Evolutionary conservation across 805 yeast species (phyloP).

Genomic region (Starmerella kuoi): DNA sequence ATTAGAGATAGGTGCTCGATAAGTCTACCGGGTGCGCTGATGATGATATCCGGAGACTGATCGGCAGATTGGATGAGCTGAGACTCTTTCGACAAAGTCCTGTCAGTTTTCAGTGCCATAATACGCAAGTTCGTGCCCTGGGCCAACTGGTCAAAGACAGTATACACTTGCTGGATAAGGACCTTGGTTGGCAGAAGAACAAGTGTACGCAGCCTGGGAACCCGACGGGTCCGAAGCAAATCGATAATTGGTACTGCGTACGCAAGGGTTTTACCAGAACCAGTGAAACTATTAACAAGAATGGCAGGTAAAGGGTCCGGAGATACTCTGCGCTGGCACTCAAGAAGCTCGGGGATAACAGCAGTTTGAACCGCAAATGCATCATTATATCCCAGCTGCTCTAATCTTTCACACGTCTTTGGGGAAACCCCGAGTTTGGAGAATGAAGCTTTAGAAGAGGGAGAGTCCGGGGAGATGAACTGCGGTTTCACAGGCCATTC

Average conservation of each 20-base stretch:
- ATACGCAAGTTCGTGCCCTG: conserved; percentile 58
- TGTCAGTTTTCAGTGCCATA: conserved; percentile 43
- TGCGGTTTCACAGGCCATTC: conserved; percentile 59
- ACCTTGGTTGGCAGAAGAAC: conserved; percentile 85
- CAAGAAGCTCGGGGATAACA: conserved; percentile 47
- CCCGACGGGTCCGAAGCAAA: conserved; percentile 44
- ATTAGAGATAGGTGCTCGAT: conserved; percentile 40
- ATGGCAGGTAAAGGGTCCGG: conserved; percentile 41
- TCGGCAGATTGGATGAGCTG: conserved; percentile 30
- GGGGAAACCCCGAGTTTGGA: conserved; percentile 36
- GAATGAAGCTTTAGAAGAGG: conserved; percentile 35
- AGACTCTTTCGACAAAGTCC: conserved; percentile 54
- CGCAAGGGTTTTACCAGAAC: conserved; percentile 90
- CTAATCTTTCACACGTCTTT: conserved; percentile 37
- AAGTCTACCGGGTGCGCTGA: conserved; percentile 74
- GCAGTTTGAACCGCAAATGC: conserved; percentile 73
- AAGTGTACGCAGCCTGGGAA: conserved; percentile 63
- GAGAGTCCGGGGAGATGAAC: conserved; percentile 38
- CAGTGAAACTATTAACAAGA: conserved; percentile 86
- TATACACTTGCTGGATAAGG: conserved; percentile 66
- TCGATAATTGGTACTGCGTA: conserved; percentile 77
- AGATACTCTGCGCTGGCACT: conserved; percentile 27
- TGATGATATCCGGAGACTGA: conserved; percentile 29
- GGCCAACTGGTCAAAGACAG: conserved; percentile 46
- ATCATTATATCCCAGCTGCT: conserved; percentile 34